Base-by-base conservation (phyloP, 805 yeast genomes). In the Hanseniaspora pseudoguilliermondii region DNA sequence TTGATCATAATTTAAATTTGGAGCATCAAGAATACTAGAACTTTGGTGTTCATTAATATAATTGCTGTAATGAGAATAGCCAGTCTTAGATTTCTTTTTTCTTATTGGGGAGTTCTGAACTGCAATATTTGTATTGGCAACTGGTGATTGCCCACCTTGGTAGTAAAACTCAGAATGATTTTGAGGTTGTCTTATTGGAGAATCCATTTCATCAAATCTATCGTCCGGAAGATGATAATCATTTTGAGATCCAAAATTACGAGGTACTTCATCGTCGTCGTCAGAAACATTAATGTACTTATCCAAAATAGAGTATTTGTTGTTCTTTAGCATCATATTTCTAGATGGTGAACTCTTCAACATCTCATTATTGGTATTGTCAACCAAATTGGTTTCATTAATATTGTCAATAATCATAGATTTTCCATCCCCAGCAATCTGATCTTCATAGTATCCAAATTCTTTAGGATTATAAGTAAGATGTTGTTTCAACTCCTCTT, bases 131-230 rank as follows among this genome's bases (percentile, higher is more conserved):
- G 49, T 20, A 15, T 23, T 44, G 13, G 55, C 55, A 27, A 52
- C 55, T 6, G 55, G 55, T 25, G 55, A 52, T 16, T 25, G 20
- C 7, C 44, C 49, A 29, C 49, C 55, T 10, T 13, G 25, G 11
- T 18, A 35, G 18, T 52, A 52, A 18, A 44, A 52, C 11, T 44
- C 27, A 27, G 18, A 38, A 4, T 6, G 3, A 7, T 38, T 44
- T 27, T 18, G 49, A 23, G 49, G 55, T 15, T 52, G 55, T 52
- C 55, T 52, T 5, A 29, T 38, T 15, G 55, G 55, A 15, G 55
- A 52, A 2, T 23, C 32, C 25, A 44, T 20, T 8, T 44, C 40
- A 23, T 36, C 34, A 52, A 44, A 36, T 36, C 18, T 35, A 27
- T 29, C 16, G 9, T n/a, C 23, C 10, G 15, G 9, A 18, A 25